These are phyloP conservation scores for Glebionis coronaria DNA, from an alignment of 129 eudicot species.

Conservation along the genomic window DNA sequence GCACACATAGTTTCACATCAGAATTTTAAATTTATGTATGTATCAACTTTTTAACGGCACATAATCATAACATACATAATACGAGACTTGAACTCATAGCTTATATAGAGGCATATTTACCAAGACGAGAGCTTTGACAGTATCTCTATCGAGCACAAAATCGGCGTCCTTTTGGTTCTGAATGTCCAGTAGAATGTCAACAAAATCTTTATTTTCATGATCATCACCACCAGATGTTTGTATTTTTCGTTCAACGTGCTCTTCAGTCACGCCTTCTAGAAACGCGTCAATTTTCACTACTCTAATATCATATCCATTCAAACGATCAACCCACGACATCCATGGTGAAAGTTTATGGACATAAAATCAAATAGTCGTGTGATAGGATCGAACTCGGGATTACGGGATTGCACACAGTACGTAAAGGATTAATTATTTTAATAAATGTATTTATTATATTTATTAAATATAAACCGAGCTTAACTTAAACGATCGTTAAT, in stretches of 20 bases:
- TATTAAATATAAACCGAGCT: too few relatives aligned
- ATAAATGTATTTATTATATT: too few relatives aligned
- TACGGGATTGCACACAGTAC: too few relatives aligned
- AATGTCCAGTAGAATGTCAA: conserved; percentile 39
- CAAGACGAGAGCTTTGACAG: conserved; percentile 45
- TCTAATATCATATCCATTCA: conserved; percentile 29
- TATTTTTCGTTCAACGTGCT: conserved; percentile 22
- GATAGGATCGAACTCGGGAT: too few relatives aligned
- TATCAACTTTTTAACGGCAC: background rate
- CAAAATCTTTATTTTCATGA: conserved; percentile 37
- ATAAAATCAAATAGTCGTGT: too few relatives aligned
- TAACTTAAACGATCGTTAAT: too few relatives aligned
- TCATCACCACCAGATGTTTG: conserved; percentile 13
- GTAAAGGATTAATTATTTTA: too few relatives aligned
- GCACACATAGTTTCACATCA: background rate
- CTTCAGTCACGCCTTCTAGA: conserved; percentile 35
- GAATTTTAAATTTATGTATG: background rate
- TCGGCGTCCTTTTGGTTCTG: conserved; percentile 23
- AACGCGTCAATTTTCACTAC: conserved; percentile 30
- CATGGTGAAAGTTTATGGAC: too few relatives aligned
- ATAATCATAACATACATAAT: background rate
- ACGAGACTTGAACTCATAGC: background rate
- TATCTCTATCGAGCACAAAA: conserved; percentile 37
- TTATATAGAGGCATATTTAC: conserved; percentile 6
- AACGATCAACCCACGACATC: conserved; percentile 35